Conservation (phyloP, 2,329 filamentous ascomycete species). For the Aureobasidium sp. region DNA sequence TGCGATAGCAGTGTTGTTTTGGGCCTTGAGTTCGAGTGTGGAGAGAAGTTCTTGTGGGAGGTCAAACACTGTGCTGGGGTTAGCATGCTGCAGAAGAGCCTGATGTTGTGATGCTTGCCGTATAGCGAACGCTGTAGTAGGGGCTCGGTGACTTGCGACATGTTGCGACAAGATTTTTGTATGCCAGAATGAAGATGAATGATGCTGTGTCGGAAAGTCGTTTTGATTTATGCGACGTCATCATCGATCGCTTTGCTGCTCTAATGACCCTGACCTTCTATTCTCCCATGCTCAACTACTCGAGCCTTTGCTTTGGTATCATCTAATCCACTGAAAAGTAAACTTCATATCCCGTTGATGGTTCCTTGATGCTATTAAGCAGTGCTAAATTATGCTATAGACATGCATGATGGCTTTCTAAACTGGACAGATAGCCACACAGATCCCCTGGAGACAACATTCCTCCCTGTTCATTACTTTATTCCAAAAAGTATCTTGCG, state of each 20-base stretch:
- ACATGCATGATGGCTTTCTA: too few species aligned
- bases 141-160: constrained; percentile 24
- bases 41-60: constrained; percentile 66
- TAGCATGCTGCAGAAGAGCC: constrained; percentile 3
- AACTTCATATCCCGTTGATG: too few species aligned
- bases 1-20: constrained; percentile 8
- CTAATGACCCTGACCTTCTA: neutral
- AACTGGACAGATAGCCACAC: too few species aligned
- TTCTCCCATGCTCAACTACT: neutral
- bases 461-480: too few species aligned
- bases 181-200: neutral
- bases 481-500: too few species aligned
- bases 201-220: neutral
- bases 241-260: neutral
- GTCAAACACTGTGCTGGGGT: constrained; percentile 59
- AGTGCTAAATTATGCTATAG: too few species aligned
- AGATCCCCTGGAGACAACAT: too few species aligned
- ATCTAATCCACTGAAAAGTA: too few species aligned
- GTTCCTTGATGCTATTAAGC: too few species aligned
- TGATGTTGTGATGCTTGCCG: constrained; percentile 30
- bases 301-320: neutral
- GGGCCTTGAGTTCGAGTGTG: constrained; percentile 53
- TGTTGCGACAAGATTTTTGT: constrained; percentile 14
- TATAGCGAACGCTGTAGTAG: constrained; percentile 44
- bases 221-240: neutral